phyloP scores from a whole-genome alignment of 192 early-diverging fungal genomes.

The Mortierella claussenii region DNA sequence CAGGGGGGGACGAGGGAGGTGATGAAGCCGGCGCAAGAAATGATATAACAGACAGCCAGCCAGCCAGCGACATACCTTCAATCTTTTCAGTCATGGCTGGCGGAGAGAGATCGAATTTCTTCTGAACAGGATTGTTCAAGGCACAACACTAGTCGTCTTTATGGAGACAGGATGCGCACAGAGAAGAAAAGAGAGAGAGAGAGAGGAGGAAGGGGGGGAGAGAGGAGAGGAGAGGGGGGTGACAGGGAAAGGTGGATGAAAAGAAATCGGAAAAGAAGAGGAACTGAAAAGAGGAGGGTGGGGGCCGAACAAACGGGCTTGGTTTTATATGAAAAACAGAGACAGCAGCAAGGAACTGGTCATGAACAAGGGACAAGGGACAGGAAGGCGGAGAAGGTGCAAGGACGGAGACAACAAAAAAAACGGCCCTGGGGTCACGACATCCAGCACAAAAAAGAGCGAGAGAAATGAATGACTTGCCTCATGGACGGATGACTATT shows the following conservation, averaged over 20 bases:
- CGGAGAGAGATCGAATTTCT: not conserved
- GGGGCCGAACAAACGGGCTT: not conserved
- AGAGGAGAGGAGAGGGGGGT: no score
- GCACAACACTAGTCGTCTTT: constrained; percentile 17
- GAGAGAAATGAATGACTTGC: no score
- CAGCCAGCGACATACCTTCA: no score
- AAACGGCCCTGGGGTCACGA: no score
- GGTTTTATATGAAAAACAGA: constrained; percentile 18
- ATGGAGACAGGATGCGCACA: constrained; percentile 33
- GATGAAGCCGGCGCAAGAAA: not conserved
- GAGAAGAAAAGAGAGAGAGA: not conserved
- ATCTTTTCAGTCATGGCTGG: constrained; percentile 38
- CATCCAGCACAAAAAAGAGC: no score
- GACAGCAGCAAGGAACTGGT: no score
- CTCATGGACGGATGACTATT: no score
- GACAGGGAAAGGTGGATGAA: not conserved
- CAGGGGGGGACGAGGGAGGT: not conserved
- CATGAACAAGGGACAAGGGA: no score
- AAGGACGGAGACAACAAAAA: no score
- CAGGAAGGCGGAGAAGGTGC: no score
- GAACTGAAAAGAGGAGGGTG: not conserved
- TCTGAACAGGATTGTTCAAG: constrained; percentile 38
- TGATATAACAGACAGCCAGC: no score
- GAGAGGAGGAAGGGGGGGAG: constrained; percentile 1
- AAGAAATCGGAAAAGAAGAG: constrained; percentile 5